Evolutionary conservation across 1,284 basidiomycete genomes (phyloP), one percentile per base, ranked within the genome.

Genomic region (Cryptococcus sp.): DNA sequence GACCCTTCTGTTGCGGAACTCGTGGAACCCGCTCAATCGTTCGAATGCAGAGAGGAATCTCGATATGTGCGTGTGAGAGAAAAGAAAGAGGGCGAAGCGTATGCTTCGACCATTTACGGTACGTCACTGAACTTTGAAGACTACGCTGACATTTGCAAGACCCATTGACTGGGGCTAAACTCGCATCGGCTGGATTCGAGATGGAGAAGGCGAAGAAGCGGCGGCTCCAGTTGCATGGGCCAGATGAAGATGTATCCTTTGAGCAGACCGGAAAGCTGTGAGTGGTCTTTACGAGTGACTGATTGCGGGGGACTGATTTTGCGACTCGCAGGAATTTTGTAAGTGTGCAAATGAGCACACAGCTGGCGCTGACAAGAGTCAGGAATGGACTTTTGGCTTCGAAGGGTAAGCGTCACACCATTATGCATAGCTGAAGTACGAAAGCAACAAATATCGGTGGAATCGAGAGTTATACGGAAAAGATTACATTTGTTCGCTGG

Each of bases 311-410:
- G 48, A 47, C 35, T 47, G 44, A 40, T 53, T 10, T 44, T 17
- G 19, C 19, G 10, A 46, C 23, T 16, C 42, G 19, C 27, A 71
- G 67, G 23, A 59, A 58, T 25, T 72, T 69, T 54, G 70, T 65
- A 46, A 60, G 63, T 66, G 16, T 49, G 19, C 20, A 11, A 15
- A 3, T 17, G 19, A 27, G 17, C 44, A 22, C 20, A 16, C 45
- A 31, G 44, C 16, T 39, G 25, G 39, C 3, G 35, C 54, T 51
- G 49, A 57, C 47, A 27, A 13, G 25, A 5, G 16, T 8, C 39
- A 66, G 71, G 75, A 78, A 65, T 79, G 77, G 77, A 70, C 75
- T 11, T 76, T 79, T 42, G 60, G 58, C 3, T 78, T 76, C 50
- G 73, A 77, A 61, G 72, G 62, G 74, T 77, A 44, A 61, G 75